phyloP scores from a whole-genome alignment of 179 eudicot species.

The Beta macrorhiza region DNA sequence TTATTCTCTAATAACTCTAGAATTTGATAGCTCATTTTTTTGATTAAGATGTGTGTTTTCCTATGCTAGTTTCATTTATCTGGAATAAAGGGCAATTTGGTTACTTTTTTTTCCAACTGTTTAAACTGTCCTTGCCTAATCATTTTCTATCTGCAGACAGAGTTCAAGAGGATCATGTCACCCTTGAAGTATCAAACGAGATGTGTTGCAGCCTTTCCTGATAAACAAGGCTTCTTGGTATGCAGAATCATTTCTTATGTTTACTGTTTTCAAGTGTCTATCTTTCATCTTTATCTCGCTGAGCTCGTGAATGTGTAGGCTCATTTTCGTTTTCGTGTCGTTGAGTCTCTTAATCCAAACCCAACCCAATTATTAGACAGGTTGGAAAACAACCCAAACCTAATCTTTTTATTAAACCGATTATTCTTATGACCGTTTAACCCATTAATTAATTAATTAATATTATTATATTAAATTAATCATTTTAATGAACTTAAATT shows the following conservation, averaged over 20 bases:
- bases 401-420: too few relatives aligned
- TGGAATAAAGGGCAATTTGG: neutral
- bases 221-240: slow-evolving; percentile 96
- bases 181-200: slow-evolving; percentile 95
- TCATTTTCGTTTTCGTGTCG: too few relatives aligned
- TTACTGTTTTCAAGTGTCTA: slow-evolving; percentile 3
- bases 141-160: slow-evolving; percentile 45
- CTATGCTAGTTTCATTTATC: neutral
- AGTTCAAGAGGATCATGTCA: slow-evolving; percentile 78
- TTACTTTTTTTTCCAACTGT: neutral
- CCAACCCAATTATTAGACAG: too few relatives aligned
- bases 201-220: slow-evolving; percentile 92
- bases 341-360: too few relatives aligned
- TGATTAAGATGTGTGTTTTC: neutral
- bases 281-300: neutral
- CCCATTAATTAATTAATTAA: too few relatives aligned
- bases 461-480: too few relatives aligned
- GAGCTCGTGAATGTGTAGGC: too few relatives aligned
- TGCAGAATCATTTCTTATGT: neutral
- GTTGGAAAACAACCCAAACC: too few relatives aligned
- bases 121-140: neutral
- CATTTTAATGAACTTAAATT: too few relatives aligned
- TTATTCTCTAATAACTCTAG: neutral
- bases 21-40: neutral
- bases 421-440: too few relatives aligned